Conservation (phyloP, 2,329 filamentous ascomycete genomes). For the Zasmidium citrigriseum region DNA sequence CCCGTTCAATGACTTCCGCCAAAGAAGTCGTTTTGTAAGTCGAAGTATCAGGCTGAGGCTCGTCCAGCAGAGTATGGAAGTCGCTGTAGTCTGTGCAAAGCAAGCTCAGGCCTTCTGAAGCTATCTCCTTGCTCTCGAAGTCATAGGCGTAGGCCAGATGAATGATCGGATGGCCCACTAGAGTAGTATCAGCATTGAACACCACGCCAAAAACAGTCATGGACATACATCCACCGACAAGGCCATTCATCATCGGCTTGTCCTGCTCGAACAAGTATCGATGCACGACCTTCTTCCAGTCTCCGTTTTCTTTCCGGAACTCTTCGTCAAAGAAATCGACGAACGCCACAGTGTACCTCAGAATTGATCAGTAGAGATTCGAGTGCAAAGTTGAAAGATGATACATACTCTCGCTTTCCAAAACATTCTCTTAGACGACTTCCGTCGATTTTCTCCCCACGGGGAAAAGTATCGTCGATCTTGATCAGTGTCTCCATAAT, state of each 20-base stretch:
- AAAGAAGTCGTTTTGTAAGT: background rate
- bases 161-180: conserved; percentile 4
- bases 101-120: conserved; percentile 1
- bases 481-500: background rate
- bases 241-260: background rate
- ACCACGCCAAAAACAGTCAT: background rate
- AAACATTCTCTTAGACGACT: background rate
- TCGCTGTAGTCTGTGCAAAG: background rate
- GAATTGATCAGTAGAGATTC: background rate
- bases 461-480: background rate
- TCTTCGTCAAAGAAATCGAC: background rate
- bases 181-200: background rate
- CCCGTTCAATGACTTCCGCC: background rate
- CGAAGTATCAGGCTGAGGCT: background rate
- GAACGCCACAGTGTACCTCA: background rate
- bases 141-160: conserved; percentile 2
- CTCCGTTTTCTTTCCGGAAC: background rate
- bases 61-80: background rate
- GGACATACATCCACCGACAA: background rate
- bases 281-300: background rate
- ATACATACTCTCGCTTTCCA: background rate
- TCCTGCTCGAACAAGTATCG: background rate
- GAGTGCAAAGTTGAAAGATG: background rate
- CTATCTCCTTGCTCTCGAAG: conserved; percentile 1
- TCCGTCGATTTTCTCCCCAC: background rate